Evolutionary conservation across 805 yeast genomes (phyloP).

Genomic region (Yamadazyma phyllophila): DNA sequence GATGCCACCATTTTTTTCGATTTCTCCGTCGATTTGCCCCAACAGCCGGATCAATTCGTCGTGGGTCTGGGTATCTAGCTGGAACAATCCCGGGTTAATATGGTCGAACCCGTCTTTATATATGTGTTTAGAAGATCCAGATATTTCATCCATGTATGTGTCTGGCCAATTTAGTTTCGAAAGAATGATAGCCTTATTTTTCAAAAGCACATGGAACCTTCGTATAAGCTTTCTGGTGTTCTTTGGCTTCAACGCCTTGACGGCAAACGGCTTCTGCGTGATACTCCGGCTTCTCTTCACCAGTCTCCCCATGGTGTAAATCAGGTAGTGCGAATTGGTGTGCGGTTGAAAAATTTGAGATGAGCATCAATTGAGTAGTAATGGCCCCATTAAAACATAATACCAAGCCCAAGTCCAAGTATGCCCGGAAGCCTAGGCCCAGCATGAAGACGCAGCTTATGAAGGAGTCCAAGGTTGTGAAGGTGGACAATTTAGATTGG

Average conservation of each 20-base stretch:
- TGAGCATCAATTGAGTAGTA: constrained; percentile 5
- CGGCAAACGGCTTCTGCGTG: constrained; percentile 29
- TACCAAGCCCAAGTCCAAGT: constrained; percentile 2
- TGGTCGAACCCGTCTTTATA: constrained; percentile 9
- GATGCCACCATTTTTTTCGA: constrained; percentile 69
- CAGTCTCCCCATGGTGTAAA: neutral
- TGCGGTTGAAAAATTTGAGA: constrained; percentile 7
- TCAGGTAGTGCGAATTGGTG: neutral
- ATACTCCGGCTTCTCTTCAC: constrained; percentile 23
- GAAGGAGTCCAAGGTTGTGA: constrained; percentile 40
- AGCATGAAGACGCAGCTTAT: constrained; percentile 4
- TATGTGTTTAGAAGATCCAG: neutral
- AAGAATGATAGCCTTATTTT: constrained; percentile 47
- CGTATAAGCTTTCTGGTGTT: constrained; percentile 75
- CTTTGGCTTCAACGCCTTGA: constrained; percentile 59
- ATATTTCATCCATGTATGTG: constrained; percentile 14
- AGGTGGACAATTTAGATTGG: constrained; percentile 64
- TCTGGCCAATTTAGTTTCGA: constrained; percentile 21
- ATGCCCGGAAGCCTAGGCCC: neutral
- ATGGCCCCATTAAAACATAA: constrained; percentile 2
- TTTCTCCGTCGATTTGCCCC: constrained; percentile 60
- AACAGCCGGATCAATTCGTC: constrained; percentile 28
- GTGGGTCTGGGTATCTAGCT: constrained; percentile 10
- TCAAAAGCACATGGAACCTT: constrained; percentile 69
- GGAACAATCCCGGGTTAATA: constrained; percentile 1